phyloP scores from a whole-genome alignment of 2,329 filamentous ascomycete genomes.

The Onygenales sp. region DNA sequence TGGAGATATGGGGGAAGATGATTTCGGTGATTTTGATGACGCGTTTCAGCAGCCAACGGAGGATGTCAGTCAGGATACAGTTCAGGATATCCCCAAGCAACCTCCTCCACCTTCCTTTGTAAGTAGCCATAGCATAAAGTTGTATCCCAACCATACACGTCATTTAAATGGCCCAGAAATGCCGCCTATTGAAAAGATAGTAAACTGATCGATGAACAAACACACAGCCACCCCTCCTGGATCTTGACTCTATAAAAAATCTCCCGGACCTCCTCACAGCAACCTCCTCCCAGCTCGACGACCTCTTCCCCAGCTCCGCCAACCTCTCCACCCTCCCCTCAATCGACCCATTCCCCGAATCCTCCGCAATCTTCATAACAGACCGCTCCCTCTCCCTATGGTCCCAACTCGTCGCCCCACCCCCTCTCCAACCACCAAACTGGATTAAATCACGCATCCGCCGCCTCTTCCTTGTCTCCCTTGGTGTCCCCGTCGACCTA shows the following conservation, averaged over 20 bases:
- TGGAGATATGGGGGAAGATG: slow-evolving; percentile 41
- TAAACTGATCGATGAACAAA: slow-evolving; percentile 13
- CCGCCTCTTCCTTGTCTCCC: slow-evolving; percentile 86
- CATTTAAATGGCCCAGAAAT: not conserved
- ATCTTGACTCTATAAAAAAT: slow-evolving; percentile 46
- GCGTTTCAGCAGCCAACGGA: slow-evolving; percentile 48
- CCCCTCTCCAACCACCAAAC: slow-evolving; percentile 87
- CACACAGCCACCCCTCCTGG: slow-evolving; percentile 30
- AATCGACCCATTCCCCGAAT: slow-evolving; percentile 32
- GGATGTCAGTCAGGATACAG: slow-evolving; percentile 18
- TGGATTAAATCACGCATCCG: slow-evolving; percentile 96
- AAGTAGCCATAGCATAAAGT: slow-evolving; percentile 23
- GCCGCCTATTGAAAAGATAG: slow-evolving; percentile 15
- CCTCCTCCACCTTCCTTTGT: slow-evolving; percentile 33
- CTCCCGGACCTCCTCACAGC: slow-evolving; percentile 32
- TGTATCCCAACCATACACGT: slow-evolving; percentile 9
- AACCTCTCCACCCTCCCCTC: slow-evolving; percentile 24
- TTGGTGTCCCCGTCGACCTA: slow-evolving; percentile 90
- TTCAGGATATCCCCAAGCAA: slow-evolving; percentile 14
- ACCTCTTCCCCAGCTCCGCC: slow-evolving; percentile 34
- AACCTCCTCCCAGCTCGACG: slow-evolving; percentile 31
- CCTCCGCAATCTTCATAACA: slow-evolving; percentile 62
- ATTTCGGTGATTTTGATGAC: slow-evolving; percentile 58
- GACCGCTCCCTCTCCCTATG: slow-evolving; percentile 83
- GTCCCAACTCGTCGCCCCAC: slow-evolving; percentile 92